Evolutionary conservation across 257 asterid species (phyloP).

Genomic region (Ehretia macrophylla): DNA sequence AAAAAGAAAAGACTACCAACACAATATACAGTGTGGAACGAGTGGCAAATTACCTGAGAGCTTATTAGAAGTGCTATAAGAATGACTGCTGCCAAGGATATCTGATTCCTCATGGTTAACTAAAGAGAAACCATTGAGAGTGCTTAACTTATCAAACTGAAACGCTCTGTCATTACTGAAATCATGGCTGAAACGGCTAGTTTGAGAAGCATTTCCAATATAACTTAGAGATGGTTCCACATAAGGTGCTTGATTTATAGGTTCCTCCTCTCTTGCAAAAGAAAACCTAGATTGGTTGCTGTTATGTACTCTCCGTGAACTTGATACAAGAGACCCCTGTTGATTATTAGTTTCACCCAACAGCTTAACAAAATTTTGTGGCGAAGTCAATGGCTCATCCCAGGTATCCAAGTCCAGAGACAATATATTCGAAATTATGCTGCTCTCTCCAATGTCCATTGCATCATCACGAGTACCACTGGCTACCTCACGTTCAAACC

Average conservation of each 20-base stretch:
- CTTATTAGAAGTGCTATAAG: slow-evolving; percentile 48
- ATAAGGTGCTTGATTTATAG: slow-evolving; percentile 28
- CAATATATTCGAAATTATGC: slow-evolving; percentile 81
- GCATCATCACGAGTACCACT: slow-evolving; percentile 22
- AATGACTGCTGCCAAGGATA: slow-evolving; percentile 34
- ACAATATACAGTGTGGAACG: background rate
- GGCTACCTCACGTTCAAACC: slow-evolving; percentile 45
- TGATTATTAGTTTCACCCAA: slow-evolving; percentile 52
- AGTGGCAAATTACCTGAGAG: slow-evolving; percentile 51
- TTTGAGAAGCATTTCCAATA: slow-evolving; percentile 42
- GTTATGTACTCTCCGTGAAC: slow-evolving; percentile 57
- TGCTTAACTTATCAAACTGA: slow-evolving; percentile 41
- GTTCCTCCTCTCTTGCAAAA: slow-evolving; percentile 85
- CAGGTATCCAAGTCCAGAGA: slow-evolving; percentile 79
- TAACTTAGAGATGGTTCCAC: slow-evolving; percentile 38
- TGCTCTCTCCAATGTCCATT: slow-evolving; percentile 65
- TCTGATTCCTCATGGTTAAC: slow-evolving; percentile 47
- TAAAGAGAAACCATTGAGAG: slow-evolving; percentile 46
- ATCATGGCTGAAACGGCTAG: slow-evolving; percentile 41
- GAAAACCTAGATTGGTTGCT: slow-evolving; percentile 86
- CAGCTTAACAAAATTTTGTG: slow-evolving; percentile 60
- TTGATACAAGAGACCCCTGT: slow-evolving; percentile 47
- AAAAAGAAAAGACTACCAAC: background rate
- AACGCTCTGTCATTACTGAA: slow-evolving; percentile 37
- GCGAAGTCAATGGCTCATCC: slow-evolving; percentile 67